Conservation (phyloP, 768 basidiomycete species). For the Phaeotremella skinneri region DNA sequence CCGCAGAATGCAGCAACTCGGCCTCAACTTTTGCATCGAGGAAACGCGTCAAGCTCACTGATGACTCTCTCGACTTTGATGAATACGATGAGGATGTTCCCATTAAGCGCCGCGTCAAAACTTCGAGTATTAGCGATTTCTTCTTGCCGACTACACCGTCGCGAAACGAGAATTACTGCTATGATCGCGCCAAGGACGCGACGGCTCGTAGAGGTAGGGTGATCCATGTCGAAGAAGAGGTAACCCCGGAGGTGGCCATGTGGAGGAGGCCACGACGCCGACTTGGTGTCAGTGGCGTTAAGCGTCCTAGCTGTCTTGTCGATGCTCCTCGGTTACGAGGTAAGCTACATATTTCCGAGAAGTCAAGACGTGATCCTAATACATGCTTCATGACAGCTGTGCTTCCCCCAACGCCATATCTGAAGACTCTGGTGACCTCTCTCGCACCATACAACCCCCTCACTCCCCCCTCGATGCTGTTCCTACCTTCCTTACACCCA, state of each 20-base stretch:
- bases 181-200: neutral
- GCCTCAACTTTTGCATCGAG: neutral
- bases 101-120: neutral
- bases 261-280: conserved; percentile 3
- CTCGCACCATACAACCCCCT: conserved; percentile 20
- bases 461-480: conserved; percentile 29
- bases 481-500: conserved; percentile 35
- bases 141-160: neutral
- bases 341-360: neutral
- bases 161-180: neutral
- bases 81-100: neutral
- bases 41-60: conserved; percentile 4
- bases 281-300: neutral
- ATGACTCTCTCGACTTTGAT: neutral
- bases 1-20: conserved; percentile 6
- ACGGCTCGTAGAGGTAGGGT: neutral
- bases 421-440: conserved; percentile 29
- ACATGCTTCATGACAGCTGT: neutral
- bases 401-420: conserved; percentile 4
- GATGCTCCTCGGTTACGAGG: conserved; percentile 4
- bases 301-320: neutral
- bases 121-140: conserved; percentile 1
- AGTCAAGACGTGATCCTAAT: neutral
- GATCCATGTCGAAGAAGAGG: conserved; percentile 1
- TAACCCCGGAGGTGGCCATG: neutral